Conservation (phyloP, 148 eudicot species). For the Cornus kousa region DNA sequence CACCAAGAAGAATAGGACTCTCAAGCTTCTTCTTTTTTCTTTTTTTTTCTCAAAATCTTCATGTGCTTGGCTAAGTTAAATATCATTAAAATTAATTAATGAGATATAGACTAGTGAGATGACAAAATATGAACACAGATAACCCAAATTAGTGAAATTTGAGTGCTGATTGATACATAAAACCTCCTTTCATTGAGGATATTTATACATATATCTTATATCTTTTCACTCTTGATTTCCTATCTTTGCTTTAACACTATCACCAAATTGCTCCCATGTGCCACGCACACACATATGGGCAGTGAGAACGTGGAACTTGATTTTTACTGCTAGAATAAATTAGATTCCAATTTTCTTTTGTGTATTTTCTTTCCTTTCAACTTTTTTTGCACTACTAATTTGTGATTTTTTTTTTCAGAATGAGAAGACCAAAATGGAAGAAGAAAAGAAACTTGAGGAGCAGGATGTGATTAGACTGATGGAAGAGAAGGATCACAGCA, state of each 20-base stretch:
- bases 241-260: not conserved
- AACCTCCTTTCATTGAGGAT: not conserved
- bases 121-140: not conserved
- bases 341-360: not conserved
- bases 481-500: constrained; percentile 47
- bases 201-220: no score
- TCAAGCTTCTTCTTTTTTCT: no score
- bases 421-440: constrained; percentile 36
- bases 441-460: constrained; percentile 47
- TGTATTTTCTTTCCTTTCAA: constrained; percentile 4
- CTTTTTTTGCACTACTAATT: not conserved
- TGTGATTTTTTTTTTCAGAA: constrained; percentile 16
- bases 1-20: no score
- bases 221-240: not conserved
- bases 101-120: not conserved
- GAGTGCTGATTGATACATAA: not conserved
- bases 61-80: not conserved
- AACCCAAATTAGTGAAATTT: not conserved
- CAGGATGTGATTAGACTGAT: constrained; percentile 35
- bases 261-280: not conserved
- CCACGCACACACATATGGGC: not conserved
- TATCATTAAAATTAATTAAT: no score
- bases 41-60: not conserved
- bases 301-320: not conserved
- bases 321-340: not conserved